These are phyloP conservation scores for Plasmopara halstedii DNA, from an alignment of 352 stramenopile genomes.

Conservation along the genomic window DNA sequence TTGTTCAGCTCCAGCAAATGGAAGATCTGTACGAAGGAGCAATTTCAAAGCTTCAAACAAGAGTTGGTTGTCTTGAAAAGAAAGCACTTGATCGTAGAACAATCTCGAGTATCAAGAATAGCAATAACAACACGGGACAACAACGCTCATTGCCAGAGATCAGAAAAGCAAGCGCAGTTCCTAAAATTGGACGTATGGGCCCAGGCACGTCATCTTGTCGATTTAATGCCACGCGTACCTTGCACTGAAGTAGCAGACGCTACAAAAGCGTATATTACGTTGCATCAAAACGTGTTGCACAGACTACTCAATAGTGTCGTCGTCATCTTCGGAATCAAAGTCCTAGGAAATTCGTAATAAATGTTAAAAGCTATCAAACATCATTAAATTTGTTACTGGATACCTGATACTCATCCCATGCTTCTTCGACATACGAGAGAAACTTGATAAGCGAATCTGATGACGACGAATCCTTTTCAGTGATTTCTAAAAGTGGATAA, in stretches of 20 bases:
- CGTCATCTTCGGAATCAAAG: background rate
- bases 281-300: too few relatives aligned
- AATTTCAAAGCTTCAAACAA: constrained; percentile 62
- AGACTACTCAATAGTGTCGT: too few relatives aligned
- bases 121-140: constrained; percentile 13
- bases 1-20: constrained; percentile 55
- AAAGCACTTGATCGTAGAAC: constrained; percentile 28
- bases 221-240: background rate
- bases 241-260: background rate
- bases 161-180: constrained; percentile 27
- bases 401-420: constrained; percentile 63
- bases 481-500: constrained; percentile 36
- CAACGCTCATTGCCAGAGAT: constrained; percentile 16
- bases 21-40: constrained; percentile 60
- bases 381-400: too few relatives aligned
- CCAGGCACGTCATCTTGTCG: too few relatives aligned
- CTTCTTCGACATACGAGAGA: constrained; percentile 51
- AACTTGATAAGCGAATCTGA: constrained; percentile 52
- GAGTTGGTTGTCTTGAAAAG: constrained; percentile 49
- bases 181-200: constrained; percentile 51
- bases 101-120: constrained; percentile 18
- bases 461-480: constrained; percentile 36
- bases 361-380: background rate
- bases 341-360: background rate
- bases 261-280: background rate